Conservation (phyloP, 2,329 filamentous ascomycete species). For the Microsporum audouinii region DNA sequence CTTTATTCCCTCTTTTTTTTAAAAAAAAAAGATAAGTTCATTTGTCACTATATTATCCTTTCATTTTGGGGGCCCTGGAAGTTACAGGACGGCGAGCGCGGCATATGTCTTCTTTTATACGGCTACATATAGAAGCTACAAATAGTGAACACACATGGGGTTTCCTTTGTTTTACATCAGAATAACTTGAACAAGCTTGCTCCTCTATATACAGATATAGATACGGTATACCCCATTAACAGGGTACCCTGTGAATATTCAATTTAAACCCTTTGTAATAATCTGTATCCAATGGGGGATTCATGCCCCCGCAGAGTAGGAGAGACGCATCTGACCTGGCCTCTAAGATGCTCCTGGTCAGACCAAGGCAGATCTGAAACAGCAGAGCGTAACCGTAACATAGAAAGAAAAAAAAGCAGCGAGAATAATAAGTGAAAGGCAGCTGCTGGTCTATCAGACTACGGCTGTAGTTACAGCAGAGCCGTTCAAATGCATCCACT, state of each 20-base stretch:
- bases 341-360: not conserved
- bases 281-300: no score
- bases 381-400: no score
- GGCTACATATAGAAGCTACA: not conserved
- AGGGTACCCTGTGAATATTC: no score
- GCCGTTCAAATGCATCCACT: not conserved
- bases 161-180: not conserved
- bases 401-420: no score
- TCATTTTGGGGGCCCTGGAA: not conserved
- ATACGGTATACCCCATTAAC: no score
- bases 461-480: not conserved
- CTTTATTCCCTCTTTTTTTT: no score
- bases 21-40: not conserved
- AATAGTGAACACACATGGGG: not conserved
- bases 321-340: not conserved
- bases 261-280: no score
- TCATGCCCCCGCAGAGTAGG: not conserved
- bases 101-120: not conserved
- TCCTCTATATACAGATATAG: not conserved
- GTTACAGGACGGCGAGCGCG: not conserved
- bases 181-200: not conserved
- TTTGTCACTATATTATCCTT: not conserved
- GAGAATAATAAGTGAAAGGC: not conserved
- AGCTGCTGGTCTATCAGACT: not conserved
- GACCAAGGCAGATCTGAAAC: no score